Conservation (phyloP, 1,284 basidiomycete genomes). For the Ceratobasidium papillatum region DNA sequence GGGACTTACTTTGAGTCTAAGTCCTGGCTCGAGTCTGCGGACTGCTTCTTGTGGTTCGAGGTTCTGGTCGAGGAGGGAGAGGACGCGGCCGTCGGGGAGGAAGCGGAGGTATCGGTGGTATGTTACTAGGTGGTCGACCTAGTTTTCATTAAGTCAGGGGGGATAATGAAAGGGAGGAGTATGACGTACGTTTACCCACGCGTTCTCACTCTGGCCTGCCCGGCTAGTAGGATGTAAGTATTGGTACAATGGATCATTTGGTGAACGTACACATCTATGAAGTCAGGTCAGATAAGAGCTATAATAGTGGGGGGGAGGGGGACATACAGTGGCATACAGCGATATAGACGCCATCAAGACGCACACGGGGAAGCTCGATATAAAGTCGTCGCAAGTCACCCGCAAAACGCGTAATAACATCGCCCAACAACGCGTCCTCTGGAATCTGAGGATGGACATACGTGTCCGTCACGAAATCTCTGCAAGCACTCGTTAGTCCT, state of each 20-base stretch:
- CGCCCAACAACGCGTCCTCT: conserved; percentile 57
- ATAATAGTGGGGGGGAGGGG: neutral
- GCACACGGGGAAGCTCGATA: conserved; percentile 82
- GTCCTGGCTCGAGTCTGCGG: conserved; percentile 74
- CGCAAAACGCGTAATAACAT: conserved; percentile 60
- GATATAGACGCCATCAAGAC: conserved; percentile 89
- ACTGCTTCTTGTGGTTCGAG: conserved; percentile 77
- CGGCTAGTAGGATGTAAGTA: conserved; percentile 61
- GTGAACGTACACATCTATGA: conserved; percentile 62
- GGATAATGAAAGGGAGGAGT: conserved; percentile 4
- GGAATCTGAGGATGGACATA: conserved; percentile 79
- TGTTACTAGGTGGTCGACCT: conserved; percentile 68
- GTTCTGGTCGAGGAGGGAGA: conserved; percentile 83
- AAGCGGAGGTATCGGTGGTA: conserved; percentile 90
- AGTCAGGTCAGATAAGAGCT: neutral
- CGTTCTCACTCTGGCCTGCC: conserved; percentile 77
- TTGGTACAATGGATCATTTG: conserved; percentile 25
- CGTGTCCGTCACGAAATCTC: conserved; percentile 63
- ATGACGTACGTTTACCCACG: conserved; percentile 79
- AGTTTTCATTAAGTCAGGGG: conserved; percentile 10
- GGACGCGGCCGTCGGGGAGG: conserved; percentile 84
- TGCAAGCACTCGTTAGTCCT: conserved; percentile 47
- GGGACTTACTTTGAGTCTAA: conserved; percentile 76
- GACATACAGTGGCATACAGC: conserved; percentile 79
- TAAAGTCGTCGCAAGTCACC: conserved; percentile 77